Base-by-base conservation (phyloP, 169 alveolate species). In the Cryptosporidium tyzzeri region DNA sequence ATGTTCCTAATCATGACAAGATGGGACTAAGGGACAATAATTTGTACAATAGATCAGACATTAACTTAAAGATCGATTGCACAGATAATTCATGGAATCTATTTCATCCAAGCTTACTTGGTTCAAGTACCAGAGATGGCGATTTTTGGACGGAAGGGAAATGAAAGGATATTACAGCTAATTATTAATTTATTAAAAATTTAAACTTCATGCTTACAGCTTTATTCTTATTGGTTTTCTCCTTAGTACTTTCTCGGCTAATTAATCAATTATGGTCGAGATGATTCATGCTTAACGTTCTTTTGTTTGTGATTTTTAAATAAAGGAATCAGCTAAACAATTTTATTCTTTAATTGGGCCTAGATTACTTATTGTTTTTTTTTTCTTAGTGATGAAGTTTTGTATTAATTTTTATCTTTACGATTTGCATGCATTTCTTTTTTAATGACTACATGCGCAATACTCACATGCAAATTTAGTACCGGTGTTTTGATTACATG, bases 131-230 rank as follows among this genome's bases (percentile, higher is more conserved):
- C 21, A 80, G 45, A 3, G 75, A 80, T 29, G 65, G 65, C 0
- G 48, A 59, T 41, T 80, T 62, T 21, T 80, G 89, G 74, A 80
- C 62, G 3, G 89, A 80, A 80, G 80, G 89, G 29, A 62, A 48
- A 9, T 80, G 89, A 67, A 61, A 37, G 62, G 62, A 80, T 62
- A 41, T 45, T 58, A n/a, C 70, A 21, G 37, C 71, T 23, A 55
- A 58, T 16, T 53, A 55, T 50, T 73, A 23, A 16, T 59, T 53
- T 51, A 26, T 48, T 31, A n/a, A 39, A 35, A 67, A 65, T 65
- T 65, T 65, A 65, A 65, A 50, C 33, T 70, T 71, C 55, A 50
- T 14, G 50, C 18, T 55, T 71, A 45, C 85, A 71, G 85, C 85
- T 71, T 71, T 29, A 50, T 35, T 71, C 69, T 71, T 71, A 71